phyloP scores from a whole-genome alignment of 345 rosid species.

The Euphorbia pulcherrima region DNA sequence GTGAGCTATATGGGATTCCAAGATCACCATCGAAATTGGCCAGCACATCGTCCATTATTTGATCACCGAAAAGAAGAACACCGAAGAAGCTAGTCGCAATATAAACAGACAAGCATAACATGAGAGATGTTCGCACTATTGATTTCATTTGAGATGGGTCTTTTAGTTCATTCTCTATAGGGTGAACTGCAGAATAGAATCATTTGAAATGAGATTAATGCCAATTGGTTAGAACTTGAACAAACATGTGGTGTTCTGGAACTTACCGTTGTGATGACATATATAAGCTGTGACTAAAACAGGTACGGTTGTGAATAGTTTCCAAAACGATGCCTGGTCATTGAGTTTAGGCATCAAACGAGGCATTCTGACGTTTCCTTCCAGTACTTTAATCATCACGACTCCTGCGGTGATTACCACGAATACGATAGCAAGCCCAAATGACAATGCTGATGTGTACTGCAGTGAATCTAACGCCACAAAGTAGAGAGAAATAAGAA shows the following conservation, averaged over 20 bases:
- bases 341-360: slow-evolving; percentile 44
- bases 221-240: slow-evolving; percentile 9
- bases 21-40: slow-evolving; percentile 71
- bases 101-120: slow-evolving; percentile 50
- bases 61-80: slow-evolving; percentile 60
- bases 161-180: slow-evolving; percentile 58
- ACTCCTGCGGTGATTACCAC: slow-evolving; percentile 60
- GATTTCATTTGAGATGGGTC: slow-evolving; percentile 57
- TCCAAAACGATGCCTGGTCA: slow-evolving; percentile 59
- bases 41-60: slow-evolving; percentile 56
- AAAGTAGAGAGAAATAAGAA: neutral
- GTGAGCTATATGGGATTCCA: slow-evolving; percentile 54
- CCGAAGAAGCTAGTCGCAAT: slow-evolving; percentile 68
- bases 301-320: slow-evolving; percentile 59
- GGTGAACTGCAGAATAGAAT: slow-evolving; percentile 50
- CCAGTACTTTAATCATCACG: slow-evolving; percentile 34
- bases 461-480: slow-evolving; percentile 52
- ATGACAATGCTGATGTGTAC: slow-evolving; percentile 61
- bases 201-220: neutral
- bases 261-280: slow-evolving; percentile 66
- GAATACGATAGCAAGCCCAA: slow-evolving; percentile 57
- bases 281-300: slow-evolving; percentile 60
- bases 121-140: slow-evolving; percentile 49
- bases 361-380: slow-evolving; percentile 48
- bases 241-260: neutral